These are phyloP conservation scores for Lipomyces spencermartinsiae DNA, from an alignment of 805 yeast species.

Conservation along the genomic window DNA sequence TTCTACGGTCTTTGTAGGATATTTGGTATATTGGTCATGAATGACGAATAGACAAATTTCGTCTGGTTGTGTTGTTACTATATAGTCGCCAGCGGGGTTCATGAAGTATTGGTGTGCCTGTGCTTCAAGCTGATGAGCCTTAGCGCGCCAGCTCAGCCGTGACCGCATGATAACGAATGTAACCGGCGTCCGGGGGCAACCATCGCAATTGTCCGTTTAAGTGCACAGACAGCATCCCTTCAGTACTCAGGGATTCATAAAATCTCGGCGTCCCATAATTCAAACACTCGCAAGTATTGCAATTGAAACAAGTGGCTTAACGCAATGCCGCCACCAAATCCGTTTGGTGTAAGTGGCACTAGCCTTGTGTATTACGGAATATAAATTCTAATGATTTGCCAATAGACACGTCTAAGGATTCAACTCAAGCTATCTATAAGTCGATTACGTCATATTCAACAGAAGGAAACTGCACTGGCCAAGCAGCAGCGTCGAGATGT, in stretches of 20 bases:
- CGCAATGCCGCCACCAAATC: conserved; percentile 5
- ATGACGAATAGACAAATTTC: background rate
- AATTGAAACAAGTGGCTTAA: background rate
- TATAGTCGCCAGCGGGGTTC: background rate
- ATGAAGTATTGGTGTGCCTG: background rate
- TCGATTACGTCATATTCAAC: conserved; percentile 72
- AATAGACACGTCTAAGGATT: conserved; percentile 39
- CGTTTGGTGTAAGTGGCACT: background rate
- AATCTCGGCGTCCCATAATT: background rate
- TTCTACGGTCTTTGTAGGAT: background rate
- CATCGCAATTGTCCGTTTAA: background rate
- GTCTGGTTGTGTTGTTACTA: background rate
- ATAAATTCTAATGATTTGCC: background rate
- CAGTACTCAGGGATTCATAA: no score
- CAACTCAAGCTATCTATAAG: conserved; percentile 71
- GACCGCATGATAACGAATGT: background rate
- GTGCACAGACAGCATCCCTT: background rate
- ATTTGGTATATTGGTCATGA: background rate
- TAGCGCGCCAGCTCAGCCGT: background rate
- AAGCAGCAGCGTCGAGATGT: conserved; percentile 73
- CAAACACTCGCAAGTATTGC: background rate
- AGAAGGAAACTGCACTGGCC: conserved; percentile 73
- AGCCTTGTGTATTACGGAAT: background rate
- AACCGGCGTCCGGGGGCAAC: background rate
- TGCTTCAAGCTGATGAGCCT: background rate